Conservation (phyloP, 2,329 filamentous ascomycete species). For the Cucurbitaria berberidis region DNA sequence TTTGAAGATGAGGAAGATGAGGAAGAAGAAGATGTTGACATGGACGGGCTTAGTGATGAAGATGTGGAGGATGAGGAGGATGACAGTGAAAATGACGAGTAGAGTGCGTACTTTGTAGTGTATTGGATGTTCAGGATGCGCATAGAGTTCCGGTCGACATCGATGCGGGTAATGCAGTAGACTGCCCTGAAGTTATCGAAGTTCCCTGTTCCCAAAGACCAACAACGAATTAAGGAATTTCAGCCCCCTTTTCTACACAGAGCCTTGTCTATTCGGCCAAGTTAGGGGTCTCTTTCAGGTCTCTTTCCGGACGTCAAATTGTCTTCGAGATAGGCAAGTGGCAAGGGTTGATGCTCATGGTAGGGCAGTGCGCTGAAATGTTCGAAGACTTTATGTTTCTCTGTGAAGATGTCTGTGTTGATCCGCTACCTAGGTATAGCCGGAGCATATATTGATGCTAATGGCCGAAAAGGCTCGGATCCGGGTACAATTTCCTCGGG, state of each 20-base stretch:
- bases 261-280: no score
- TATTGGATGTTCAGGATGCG: not conserved
- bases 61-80: slow-evolving; percentile 22
- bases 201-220: not conserved
- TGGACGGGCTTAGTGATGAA: slow-evolving; percentile 21
- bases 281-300: no score
- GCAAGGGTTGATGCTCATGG: no score
- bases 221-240: not conserved
- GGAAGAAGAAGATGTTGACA: slow-evolving; percentile 24
- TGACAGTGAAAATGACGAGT: slow-evolving; percentile 20
- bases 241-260: not conserved
- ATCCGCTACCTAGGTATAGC: no score
- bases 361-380: no score
- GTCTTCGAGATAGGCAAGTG: no score
- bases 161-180: not conserved
- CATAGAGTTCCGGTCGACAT: not conserved
- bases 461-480: no score
- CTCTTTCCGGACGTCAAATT: no score
- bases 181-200: not conserved
- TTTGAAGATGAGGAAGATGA: slow-evolving; percentile 39
- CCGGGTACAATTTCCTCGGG: no score
- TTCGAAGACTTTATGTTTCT: no score
- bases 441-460: no score
- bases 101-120: not conserved
- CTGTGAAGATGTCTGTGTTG: no score